Conservation (phyloP, 345 rosid genomes). For the Kernera saxatilis region DNA sequence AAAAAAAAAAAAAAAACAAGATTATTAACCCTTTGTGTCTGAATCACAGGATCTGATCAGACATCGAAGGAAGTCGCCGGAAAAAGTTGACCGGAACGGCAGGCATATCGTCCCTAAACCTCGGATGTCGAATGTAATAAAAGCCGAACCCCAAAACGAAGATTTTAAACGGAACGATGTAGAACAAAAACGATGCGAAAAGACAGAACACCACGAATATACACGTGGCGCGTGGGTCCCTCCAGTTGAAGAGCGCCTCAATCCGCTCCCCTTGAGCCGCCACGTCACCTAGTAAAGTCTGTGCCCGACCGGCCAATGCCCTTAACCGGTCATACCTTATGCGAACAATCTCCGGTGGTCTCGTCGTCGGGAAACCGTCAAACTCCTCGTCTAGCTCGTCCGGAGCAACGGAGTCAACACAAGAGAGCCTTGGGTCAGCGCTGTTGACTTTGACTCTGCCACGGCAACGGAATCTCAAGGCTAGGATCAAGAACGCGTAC, state of each 20-base stretch:
- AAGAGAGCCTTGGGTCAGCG: constrained; percentile 61
- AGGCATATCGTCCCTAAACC: constrained; percentile 89
- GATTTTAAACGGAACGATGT: constrained; percentile 63
- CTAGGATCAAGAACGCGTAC: constrained; percentile 71
- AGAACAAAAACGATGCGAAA: constrained; percentile 57
- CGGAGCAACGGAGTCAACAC: constrained; percentile 51
- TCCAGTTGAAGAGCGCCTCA: constrained; percentile 76
- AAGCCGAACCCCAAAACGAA: constrained; percentile 58
- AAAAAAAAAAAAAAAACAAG: not conserved
- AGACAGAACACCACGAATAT: constrained; percentile 68
- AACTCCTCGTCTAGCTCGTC: constrained; percentile 92
- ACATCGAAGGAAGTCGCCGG: constrained; percentile 80
- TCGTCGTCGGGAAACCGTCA: constrained; percentile 65
- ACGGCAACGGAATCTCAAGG: constrained; percentile 52
- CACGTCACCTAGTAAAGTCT: constrained; percentile 70
- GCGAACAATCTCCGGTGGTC: constrained; percentile 52
- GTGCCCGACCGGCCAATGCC: constrained; percentile 82
- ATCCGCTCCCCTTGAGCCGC: constrained; percentile 85
- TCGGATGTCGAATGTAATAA: constrained; percentile 76
- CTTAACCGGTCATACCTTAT: constrained; percentile 69
- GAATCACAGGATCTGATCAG: constrained; percentile 64
- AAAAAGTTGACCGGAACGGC: constrained; percentile 61
- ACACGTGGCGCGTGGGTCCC: constrained; percentile 85
- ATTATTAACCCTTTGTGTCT: not conserved
- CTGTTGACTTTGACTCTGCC: constrained; percentile 40